Evolutionary conservation across 768 basidiomycete genomes (phyloP), one percentile per base, ranked within the genome.

Genomic region (Tricholoma terreum): DNA sequence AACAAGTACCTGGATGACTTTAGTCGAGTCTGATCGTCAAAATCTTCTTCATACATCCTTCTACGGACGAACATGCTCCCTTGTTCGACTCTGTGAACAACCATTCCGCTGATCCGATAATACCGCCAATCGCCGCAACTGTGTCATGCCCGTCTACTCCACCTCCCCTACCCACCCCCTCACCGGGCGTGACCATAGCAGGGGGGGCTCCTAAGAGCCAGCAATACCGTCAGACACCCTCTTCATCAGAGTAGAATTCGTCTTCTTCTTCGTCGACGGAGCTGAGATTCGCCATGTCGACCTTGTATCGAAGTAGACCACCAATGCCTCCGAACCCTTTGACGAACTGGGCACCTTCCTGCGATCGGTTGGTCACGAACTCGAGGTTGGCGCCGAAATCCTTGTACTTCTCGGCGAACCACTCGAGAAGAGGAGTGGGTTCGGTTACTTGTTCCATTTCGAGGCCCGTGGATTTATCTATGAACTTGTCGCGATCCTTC

Each of bases 251-350:
- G 58, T 87, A 85, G 74, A 90, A 93, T 77, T 92, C 90, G 73
- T 94, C 91, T 67, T 92, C 91, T 31, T 90, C 90, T 31, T 93
- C 90, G 64, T 93, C 91, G 21, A 85, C 61, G 46, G 80, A 77
- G 19, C 83, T 79, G 40, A 98, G 80, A 70, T 89, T 90, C 63
- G 82, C 81, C 75, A 98, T 92, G 76, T 97, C 96, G 65, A 98
- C 94, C 78, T 98, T 98, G 85, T 99, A 99, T 50, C 96, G 84
- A 57, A 97, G 76, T 58, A 98, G 79, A 30, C 95, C 96, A 27
- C 97, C 96, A 64, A 99, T 98, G 22, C 97, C 96, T 73, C 96
- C 96, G 66, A 99, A 98, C 40, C 96, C 96, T 71, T 95, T 96
- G 66, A 96, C 94, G 77, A 97, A 98, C 71, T 98, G 95, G 33